Conservation (phyloP, 2,329 filamentous ascomycete genomes). For the Elsinoe necatrix region DNA sequence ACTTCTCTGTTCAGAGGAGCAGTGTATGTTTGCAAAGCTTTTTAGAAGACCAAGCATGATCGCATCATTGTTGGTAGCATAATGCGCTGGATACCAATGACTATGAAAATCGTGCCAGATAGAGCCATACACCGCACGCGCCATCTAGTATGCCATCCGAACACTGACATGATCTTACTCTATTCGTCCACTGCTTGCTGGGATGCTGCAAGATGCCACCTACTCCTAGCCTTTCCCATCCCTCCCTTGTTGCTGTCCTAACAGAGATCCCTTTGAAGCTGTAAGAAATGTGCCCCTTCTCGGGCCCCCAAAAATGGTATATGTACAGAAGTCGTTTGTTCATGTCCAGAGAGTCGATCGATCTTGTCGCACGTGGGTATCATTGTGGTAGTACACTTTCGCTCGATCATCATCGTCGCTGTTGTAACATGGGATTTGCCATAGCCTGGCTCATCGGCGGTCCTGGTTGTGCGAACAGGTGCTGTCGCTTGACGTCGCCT, state of each 20-base stretch:
- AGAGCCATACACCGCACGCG: background rate
- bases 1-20: background rate
- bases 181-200: background rate
- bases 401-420: conserved; percentile 32
- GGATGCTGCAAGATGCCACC: background rate
- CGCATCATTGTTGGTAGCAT: background rate
- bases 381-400: background rate
- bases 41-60: background rate
- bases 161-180: background rate
- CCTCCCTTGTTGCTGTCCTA: background rate
- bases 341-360: background rate
- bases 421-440: conserved; percentile 42
- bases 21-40: background rate
- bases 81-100: background rate
- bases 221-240: background rate
- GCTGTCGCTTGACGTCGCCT: conserved; percentile 49
- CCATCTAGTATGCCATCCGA: background rate
- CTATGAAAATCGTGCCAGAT: background rate
- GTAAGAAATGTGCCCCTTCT: background rate
- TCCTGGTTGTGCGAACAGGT: conserved; percentile 41
- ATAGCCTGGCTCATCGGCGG: conserved; percentile 33
- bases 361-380: conserved; percentile 4
- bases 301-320: background rate
- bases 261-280: background rate
- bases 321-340: conserved; percentile 4